These are phyloP conservation scores for Talaromyces verruculosus DNA, from an alignment of 2,329 filamentous ascomycete species.

Conservation along the genomic window DNA sequence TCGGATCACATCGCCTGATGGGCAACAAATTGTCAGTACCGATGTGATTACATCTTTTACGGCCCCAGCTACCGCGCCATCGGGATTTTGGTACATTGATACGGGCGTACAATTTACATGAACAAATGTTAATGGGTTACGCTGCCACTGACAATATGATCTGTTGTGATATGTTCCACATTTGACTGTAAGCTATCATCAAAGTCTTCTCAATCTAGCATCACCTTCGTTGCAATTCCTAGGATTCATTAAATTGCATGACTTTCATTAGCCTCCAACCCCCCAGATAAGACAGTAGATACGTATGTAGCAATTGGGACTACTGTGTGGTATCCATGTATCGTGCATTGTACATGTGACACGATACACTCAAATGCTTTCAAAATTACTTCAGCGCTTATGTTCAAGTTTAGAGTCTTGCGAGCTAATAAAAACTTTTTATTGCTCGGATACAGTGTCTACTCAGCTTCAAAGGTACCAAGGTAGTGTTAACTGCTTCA, in stretches of 20 bases:
- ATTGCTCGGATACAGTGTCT: no score
- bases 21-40: conserved; percentile 15
- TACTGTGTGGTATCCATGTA: neutral
- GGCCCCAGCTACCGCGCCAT: conserved; percentile 2
- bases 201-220: neutral
- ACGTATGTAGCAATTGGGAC: neutral
- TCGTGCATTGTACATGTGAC: no score
- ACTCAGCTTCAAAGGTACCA: no score
- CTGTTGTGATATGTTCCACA: neutral
- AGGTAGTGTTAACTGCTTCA: no score
- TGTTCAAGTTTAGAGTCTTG: no score
- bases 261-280: neutral
- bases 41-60: conserved; percentile 12
- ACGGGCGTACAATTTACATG: conserved; percentile 16
- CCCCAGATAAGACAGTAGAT: neutral
- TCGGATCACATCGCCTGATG: conserved; percentile 17
- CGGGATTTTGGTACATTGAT: conserved; percentile 18
- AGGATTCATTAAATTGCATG: neutral
- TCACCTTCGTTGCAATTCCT: neutral
- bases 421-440: no score
- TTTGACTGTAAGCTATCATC: neutral
- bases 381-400: no score
- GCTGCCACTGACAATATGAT: neutral
- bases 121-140: neutral
- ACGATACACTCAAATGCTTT: no score